Evolutionary conservation across 2,329 filamentous ascomycete genomes (phyloP), one percentile per base, ranked within the genome.

Genomic region (Akanthomyces uredinophilus): DNA sequence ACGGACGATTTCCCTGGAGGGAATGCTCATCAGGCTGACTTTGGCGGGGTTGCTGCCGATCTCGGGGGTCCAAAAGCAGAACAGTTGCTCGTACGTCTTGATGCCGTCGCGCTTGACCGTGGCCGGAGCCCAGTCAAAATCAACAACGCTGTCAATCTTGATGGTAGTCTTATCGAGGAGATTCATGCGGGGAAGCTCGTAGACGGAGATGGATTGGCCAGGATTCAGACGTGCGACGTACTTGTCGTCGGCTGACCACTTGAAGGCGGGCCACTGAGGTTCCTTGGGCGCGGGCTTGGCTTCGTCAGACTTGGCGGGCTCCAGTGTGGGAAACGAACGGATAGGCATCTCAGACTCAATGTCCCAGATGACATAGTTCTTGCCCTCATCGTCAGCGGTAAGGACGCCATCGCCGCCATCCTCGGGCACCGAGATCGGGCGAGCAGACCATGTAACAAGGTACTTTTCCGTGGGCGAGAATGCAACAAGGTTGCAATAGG

Each of bases 341-440:
- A 99, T 83, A 62, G 94, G 92, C 75, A 94, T 90, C 70, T 87
- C 88, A 11, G 94, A 95, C 58, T 91, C 90, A 65, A 98, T 88
- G 72, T 98, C 94, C 95, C 95, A 99, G 72, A 99, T 93, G 72
- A 99, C 90, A 77, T 98, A 98, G 83, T 98, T 97, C 83, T 98
- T 98, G 76, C 95, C 95, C 70, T 99, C 94, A 72, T 99, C 95
- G 71, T 98, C 95, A 64, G 92, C 81, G 4, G 91, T 88, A 56
- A 97, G 83, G n/a, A 89, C 81, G 2, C 90, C 89, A 75, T 96
- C 90, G 66, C 90, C 90, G 67, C 90, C 90, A 67, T 88, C 87
- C 69, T 98, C 95, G 64, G 95, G 91, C 62, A 99, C 92, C 64
- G 90, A 87, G 71, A 99, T 96, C 27, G 95, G 92, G 56, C 92